These are phyloP conservation scores for Paecilomyces fulvus DNA, from an alignment of 2,329 filamentous ascomycete genomes.

Conservation along the genomic window DNA sequence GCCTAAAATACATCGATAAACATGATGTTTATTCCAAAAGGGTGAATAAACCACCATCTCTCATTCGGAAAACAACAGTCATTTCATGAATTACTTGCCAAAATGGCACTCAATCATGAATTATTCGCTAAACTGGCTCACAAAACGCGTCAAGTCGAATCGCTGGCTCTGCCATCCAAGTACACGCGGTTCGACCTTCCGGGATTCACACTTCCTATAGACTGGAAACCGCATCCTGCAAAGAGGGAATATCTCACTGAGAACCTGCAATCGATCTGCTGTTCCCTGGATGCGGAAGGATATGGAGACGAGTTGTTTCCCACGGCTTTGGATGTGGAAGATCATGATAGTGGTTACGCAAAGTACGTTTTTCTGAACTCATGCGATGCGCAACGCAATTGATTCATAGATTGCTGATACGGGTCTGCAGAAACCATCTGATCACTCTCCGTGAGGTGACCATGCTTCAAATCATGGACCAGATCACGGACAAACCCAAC, in stretches of 20 bases:
- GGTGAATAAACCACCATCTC: background rate
- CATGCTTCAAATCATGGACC: slow-evolving; percentile 36
- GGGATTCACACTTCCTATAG: background rate
- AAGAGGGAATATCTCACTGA: background rate
- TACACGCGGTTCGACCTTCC: background rate
- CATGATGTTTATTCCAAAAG: background rate
- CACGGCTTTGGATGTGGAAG: background rate
- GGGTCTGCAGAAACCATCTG: background rate
- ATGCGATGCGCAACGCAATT: background rate
- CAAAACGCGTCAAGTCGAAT: background rate
- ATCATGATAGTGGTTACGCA: background rate
- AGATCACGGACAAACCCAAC: slow-evolving; percentile 34
- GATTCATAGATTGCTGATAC: background rate
- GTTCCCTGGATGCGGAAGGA: background rate
- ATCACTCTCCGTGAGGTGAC: slow-evolving; percentile 25
- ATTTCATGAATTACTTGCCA: background rate
- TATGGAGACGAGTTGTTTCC: background rate
- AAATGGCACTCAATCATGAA: too few relatives aligned
- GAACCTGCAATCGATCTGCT: too few relatives aligned
- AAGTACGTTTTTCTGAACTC: too few relatives aligned
- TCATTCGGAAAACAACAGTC: background rate
- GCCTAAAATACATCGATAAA: background rate
- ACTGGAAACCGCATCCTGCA: background rate
- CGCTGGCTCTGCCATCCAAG: background rate
- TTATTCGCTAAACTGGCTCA: too few relatives aligned